Conservation (phyloP, 2,329 filamentous ascomycete species). For the Ascosphaera pollenicola region DNA sequence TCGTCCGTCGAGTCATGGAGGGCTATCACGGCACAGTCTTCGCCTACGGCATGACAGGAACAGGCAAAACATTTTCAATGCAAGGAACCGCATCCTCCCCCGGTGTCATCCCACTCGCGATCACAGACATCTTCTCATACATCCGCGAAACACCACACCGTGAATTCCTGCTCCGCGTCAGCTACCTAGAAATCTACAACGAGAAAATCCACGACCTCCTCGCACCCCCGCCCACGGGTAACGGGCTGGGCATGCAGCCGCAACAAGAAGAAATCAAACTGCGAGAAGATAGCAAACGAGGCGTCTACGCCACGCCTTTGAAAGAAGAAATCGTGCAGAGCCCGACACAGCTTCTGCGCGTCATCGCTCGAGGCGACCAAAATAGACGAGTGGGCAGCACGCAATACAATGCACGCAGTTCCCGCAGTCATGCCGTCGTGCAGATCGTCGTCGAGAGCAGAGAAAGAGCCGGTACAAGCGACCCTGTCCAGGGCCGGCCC, state of each 20-base stretch:
- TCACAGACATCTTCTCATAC: conserved; percentile 98
- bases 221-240: conserved; percentile 41
- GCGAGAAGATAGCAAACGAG: conserved; percentile 85
- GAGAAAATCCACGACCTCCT: conserved; percentile 90
- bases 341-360: conserved; percentile 78
- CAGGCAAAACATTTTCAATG: conserved; percentile 98
- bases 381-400: conserved; percentile 80
- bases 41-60: conserved; percentile 97
- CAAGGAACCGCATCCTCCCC: conserved; percentile 90
- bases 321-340: conserved; percentile 99
- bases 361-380: conserved; percentile 86
- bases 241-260: conserved; percentile 27
- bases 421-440: conserved; percentile 91
- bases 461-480: conserved; percentile 47
- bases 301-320: conserved; percentile 84
- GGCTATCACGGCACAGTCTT: conserved; percentile 97
- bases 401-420: conserved; percentile 91
- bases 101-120: conserved; percentile 88
- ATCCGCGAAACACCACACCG: conserved; percentile 90
- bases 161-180: conserved; percentile 86
- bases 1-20: conserved; percentile 95
- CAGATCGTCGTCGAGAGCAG: conserved; percentile 97
- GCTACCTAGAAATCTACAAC: conserved; percentile 98
- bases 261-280: conserved; percentile 89
- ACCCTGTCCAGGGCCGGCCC: conserved; percentile 16